phyloP scores from a whole-genome alignment of 805 yeast species.

The Zygosaccharomyces gambellarensis region DNA sequence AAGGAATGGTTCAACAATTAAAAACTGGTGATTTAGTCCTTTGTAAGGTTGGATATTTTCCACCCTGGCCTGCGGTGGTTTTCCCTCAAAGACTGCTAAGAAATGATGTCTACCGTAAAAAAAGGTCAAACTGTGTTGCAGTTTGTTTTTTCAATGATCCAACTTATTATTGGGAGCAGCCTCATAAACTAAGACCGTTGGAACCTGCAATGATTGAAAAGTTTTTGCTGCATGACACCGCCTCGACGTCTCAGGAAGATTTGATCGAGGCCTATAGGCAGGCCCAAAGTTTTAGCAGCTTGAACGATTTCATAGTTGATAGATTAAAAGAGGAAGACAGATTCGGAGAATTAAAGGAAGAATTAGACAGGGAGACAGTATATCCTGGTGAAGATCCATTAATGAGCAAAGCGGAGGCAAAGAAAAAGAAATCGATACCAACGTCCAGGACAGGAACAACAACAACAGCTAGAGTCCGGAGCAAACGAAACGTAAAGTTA shows the following conservation, averaged over 20 bases:
- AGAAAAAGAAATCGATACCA: constrained; percentile 5
- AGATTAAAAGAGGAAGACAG: constrained; percentile 27
- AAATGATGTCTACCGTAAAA: constrained; percentile 27
- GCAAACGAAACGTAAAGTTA: constrained; percentile 1
- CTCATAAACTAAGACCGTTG: constrained; percentile 23
- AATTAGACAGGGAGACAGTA: constrained; percentile 15
- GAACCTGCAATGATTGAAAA: constrained; percentile 13
- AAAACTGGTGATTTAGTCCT: constrained; percentile 33
- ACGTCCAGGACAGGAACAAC: background rate
- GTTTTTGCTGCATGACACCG: constrained; percentile 17
- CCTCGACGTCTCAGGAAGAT: constrained; percentile 17
- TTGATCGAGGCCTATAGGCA: constrained; percentile 29
- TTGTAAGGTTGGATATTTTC: constrained; percentile 35
- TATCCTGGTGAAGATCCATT: constrained; percentile 31
- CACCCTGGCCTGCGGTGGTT: constrained; percentile 37
- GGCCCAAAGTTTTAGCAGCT: constrained; percentile 22
- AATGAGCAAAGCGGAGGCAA: constrained; percentile 12
- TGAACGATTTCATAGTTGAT: constrained; percentile 24
- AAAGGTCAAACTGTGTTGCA: constrained; percentile 26
- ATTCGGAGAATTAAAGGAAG: constrained; percentile 16
- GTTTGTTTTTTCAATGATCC: constrained; percentile 36
- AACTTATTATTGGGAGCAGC: constrained; percentile 35
- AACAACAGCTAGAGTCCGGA: too few relatives aligned
- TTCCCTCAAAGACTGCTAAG: constrained; percentile 32
- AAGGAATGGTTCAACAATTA: constrained; percentile 15